These are phyloP conservation scores for Verticillium nonalfalfae DNA, from an alignment of 2,329 filamentous ascomycete genomes.

Conservation along the genomic window DNA sequence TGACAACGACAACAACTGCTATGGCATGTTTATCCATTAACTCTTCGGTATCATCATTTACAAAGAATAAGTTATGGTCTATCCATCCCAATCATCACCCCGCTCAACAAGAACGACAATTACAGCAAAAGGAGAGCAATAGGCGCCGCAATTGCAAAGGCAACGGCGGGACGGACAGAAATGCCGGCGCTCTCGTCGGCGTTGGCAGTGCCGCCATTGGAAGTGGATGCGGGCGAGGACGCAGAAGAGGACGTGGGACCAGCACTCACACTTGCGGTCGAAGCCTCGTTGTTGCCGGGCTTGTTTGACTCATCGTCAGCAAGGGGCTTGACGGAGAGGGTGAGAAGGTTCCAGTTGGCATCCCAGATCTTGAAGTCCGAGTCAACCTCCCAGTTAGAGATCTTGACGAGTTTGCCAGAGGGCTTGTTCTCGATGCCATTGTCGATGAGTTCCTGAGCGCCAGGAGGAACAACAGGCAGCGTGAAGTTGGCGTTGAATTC, in stretches of 20 bases:
- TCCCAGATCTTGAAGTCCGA: slow-evolving; percentile 30
- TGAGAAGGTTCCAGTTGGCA: slow-evolving; percentile 28
- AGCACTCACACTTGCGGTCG: slow-evolving; percentile 2
- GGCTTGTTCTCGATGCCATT: slow-evolving; percentile 64
- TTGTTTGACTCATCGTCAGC: slow-evolving; percentile 37
- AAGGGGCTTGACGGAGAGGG: slow-evolving; percentile 41
- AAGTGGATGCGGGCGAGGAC: slow-evolving; percentile 15
- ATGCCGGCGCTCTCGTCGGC: slow-evolving; percentile 13
- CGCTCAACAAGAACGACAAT: background rate
- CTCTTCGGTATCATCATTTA: background rate
- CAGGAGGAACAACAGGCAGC: slow-evolving; percentile 61
- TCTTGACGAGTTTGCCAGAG: slow-evolving; percentile 59
- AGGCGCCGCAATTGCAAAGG: slow-evolving; percentile 6
- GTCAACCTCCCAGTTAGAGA: slow-evolving; percentile 55
- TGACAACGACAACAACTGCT: background rate
- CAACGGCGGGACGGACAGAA: slow-evolving; percentile 6
- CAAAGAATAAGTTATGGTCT: background rate
- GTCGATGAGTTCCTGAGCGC: slow-evolving; percentile 66
- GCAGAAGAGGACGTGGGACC: slow-evolving; percentile 10
- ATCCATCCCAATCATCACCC: background rate
- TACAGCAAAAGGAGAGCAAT: slow-evolving; percentile 11
- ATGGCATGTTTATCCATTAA: background rate
- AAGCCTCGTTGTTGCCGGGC: slow-evolving; percentile 33
- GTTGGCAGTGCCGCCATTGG: slow-evolving; percentile 16
- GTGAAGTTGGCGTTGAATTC: slow-evolving; percentile 76